Evolutionary conservation across 768 basidiomycete genomes (phyloP).

Genomic region (Boletus rufocinnamomeus): DNA sequence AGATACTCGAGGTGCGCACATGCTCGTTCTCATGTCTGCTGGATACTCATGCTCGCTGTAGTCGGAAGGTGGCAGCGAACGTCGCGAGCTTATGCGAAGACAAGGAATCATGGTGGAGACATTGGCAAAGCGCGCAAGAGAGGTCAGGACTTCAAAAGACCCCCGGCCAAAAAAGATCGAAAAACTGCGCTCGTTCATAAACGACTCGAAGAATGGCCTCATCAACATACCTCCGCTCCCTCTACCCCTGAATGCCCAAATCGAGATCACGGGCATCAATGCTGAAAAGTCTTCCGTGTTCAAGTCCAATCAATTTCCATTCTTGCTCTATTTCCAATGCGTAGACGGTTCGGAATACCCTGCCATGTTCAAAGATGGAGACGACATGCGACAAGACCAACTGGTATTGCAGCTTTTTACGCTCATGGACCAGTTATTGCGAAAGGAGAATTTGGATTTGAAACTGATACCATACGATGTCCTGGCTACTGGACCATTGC

Average conservation of each 20-base stretch:
- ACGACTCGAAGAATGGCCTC: conserved; percentile 85
- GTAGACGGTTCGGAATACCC: conserved; percentile 85
- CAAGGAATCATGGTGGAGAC: conserved; percentile 90
- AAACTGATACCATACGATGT: conserved; percentile 92
- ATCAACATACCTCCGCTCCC: conserved; percentile 78
- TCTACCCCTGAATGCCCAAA: conserved; percentile 86
- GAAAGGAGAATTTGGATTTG: conserved; percentile 94
- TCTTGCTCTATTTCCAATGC: conserved; percentile 89
- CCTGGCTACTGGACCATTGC: conserved; percentile 84
- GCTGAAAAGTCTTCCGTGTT: conserved; percentile 94
- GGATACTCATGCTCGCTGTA: conserved; percentile 29
- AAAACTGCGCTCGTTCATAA: conserved; percentile 81
- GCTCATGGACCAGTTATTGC: conserved; percentile 90
- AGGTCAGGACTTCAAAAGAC: conserved; percentile 88
- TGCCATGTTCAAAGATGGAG: conserved; percentile 98
- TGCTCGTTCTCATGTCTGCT: background rate
- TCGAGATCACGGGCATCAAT: conserved; percentile 83
- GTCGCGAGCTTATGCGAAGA: conserved; percentile 85
- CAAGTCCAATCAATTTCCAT: conserved; percentile 94
- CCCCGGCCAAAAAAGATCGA: conserved; percentile 97
- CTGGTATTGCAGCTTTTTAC: conserved; percentile 98
- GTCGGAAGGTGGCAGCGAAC: conserved; percentile 75
- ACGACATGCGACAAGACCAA: conserved; percentile 98
- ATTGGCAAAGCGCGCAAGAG: conserved; percentile 82
- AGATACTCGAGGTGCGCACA: conserved; percentile 73